These are phyloP conservation scores for Hordeum vulgare DNA, from an alignment of 176 grass and related monocot species.

Conservation along the genomic window MorexV3_pseudomolecules_assembly NC_058520.1:283730954-283731453, in stretches of 20 bases:
- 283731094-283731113: neutral
- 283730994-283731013: neutral
- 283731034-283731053: neutral
- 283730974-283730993: neutral
- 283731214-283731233: neutral
- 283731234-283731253: neutral
- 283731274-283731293: neutral
- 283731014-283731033: slow-evolving; percentile 3
- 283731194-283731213: neutral
- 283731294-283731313: neutral
- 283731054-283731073: neutral
- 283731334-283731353: slow-evolving; percentile 45
- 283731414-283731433: neutral
- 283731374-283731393: slow-evolving; percentile 42
- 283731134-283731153: neutral
- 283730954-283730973: neutral
- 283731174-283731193: neutral
- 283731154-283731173: neutral
- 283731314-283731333: neutral
- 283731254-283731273: neutral
- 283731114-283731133: neutral
- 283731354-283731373: slow-evolving; percentile 50
- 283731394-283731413: slow-evolving; percentile 31
- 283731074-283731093: neutral
- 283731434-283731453: neutral